A percentile compares a stretch with the other conserved stretches of the same genome.
Evolutionary conservation across 192 early-diverging fungal species (phyloP).

Genomic region (Jimgerdemannia lactiflua): DNA sequence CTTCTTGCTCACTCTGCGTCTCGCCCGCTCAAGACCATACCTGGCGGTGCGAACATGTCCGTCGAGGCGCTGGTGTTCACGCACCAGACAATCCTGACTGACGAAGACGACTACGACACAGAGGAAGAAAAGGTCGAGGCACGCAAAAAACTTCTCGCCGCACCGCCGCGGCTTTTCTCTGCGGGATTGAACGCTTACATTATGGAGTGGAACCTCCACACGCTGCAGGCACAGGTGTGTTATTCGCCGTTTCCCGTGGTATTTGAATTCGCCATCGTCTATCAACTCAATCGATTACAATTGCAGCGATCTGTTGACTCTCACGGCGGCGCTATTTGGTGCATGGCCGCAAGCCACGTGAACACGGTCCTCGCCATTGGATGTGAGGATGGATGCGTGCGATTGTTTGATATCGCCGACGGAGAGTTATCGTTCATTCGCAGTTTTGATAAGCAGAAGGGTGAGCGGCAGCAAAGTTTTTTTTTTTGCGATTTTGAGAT

Average conservation of each 20-base stretch:
- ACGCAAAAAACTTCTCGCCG: conserved; percentile 40
- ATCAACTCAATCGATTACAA: too few species aligned
- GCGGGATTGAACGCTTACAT: conserved; percentile 84
- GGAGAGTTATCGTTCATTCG: conserved; percentile 63
- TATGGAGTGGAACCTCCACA: conserved; percentile 81
- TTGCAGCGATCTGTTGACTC: conserved; percentile 61
- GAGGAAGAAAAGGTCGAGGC: conserved; percentile 56
- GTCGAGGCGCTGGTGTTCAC: conserved; percentile 85
- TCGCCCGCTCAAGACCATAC: conserved; percentile 59
- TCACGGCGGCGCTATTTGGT: conserved; percentile 93
- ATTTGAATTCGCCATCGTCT: background rate
- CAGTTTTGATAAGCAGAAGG: conserved; percentile 65
- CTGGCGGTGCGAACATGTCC: conserved; percentile 67
- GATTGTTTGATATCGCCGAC: conserved; percentile 83
- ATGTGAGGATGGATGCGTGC: conserved; percentile 89
- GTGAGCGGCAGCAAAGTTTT: conserved; percentile 11
- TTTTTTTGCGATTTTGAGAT: too few species aligned
- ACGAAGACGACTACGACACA: conserved; percentile 67
- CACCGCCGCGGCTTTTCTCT: conserved; percentile 78
- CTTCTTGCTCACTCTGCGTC: background rate
- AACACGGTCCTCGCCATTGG: conserved; percentile 82
- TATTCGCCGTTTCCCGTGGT: background rate
- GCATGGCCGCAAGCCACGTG: conserved; percentile 77
- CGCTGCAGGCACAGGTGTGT: conserved; percentile 59
- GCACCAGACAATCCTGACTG: conserved; percentile 64